Base-by-base conservation (phyloP, 495 filamentous ascomycete genomes). In the Geopyxis carbonaria region DNA sequence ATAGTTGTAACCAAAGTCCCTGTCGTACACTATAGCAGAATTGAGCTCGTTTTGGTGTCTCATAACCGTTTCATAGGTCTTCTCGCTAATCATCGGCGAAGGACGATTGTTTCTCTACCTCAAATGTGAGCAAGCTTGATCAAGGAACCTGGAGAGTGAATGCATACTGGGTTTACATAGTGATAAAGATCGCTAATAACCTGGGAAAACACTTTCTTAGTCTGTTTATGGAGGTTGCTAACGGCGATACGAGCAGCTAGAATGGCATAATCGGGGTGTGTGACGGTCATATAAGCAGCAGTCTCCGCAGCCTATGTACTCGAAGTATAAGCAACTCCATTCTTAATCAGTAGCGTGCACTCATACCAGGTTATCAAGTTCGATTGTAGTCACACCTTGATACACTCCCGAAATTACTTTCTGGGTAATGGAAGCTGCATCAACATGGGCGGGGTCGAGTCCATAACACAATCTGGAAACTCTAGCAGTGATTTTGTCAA, bases 1-100 rank as follows among this genome's bases (percentile, higher is more conserved):
- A 66, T 84, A 97, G 66, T 97, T 92, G 66, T 97, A 97, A 69
- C 95, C 94, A 71, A 97, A 97, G 57, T 97, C 89, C 41, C 89
- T 76, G 62, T 97, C 89, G 48, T 95, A 97, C 46, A 97, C 89
- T 53, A 97, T 95, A 46, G 89, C 87, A 11, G 89, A 94, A 68
- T 97, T 93, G 25, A 97, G 69, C 56, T 95, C 89, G 16, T 92
- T 87, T 39, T 78, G 81, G 59, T 97, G 82, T 59, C 80, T 82
- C 80, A 87, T 85, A 48, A 97, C 78, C 40, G 70, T 80, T 45
- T 94, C 81, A 55, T 93, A 91, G 11, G 75, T 84, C 40, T 80
- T 64, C 48, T 85, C 58, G 11, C 86, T 80, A 46, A 97, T 94
- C 89, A 97, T 94, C 20, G 89, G 85, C 20, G 83, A 80, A 18